Evolutionary conservation across 768 basidiomycete species (phyloP).

Genomic region (Brasilioporus rufonigricans): DNA sequence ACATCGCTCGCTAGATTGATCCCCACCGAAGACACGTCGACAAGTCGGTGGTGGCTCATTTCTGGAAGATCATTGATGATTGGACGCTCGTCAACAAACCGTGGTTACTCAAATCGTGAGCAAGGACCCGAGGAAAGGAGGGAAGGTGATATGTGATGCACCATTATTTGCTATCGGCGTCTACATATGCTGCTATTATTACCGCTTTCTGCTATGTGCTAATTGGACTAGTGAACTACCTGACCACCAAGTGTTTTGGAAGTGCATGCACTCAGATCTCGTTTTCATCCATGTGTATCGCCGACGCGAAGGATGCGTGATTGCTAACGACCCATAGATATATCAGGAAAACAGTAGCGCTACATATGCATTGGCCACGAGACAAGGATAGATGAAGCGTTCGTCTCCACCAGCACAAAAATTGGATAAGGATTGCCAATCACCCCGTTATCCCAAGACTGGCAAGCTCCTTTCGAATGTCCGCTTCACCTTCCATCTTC

Average conservation of each 20-base stretch:
- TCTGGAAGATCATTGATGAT: conserved; percentile 89
- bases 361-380: not conserved
- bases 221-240: too few relatives aligned
- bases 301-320: not conserved
- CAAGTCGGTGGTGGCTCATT: conserved; percentile 91
- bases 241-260: too few relatives aligned
- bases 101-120: conserved; percentile 46
- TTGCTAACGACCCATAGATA: conserved; percentile 4
- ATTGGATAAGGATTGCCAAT: too few relatives aligned
- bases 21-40: conserved; percentile 84
- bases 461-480: conserved; percentile 78
- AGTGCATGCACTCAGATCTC: too few relatives aligned
- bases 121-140: too few relatives aligned
- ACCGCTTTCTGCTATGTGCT: too few relatives aligned
- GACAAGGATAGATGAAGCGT: not conserved
- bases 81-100: conserved; percentile 84
- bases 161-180: too few relatives aligned
- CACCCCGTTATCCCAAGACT: conserved; percentile 28
- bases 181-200: too few relatives aligned
- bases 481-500: conserved; percentile 92
- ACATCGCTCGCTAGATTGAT: conserved; percentile 70
- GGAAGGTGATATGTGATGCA: too few relatives aligned
- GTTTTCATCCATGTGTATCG: too few relatives aligned
- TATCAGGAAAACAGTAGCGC: not conserved
- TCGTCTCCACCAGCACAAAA: too few relatives aligned